Percentiles rank a stretch among this genome's conserved stretches.
phyloP scores from a whole-genome alignment of 345 rosid genomes.

The Moricandia arvensis region DNA sequence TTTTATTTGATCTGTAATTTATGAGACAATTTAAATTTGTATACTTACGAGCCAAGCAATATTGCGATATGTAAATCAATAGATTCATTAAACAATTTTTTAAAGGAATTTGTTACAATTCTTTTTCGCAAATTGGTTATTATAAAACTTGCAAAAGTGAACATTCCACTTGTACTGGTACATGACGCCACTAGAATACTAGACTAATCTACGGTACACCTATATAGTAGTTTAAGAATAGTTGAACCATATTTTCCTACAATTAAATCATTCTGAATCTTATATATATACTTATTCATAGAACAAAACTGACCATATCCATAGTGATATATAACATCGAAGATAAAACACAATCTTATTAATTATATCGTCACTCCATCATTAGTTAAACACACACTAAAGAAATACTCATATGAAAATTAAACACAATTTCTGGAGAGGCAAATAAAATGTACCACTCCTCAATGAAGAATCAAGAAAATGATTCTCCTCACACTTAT shows the following conservation, averaged over 20 bases:
- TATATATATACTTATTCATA: not conserved
- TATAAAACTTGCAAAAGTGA: too few species aligned
- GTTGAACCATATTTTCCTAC: not conserved
- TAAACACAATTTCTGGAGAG: conserved; percentile 13
- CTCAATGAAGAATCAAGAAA: conserved; percentile 17
- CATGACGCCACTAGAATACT: conserved; percentile 7
- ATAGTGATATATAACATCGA: not conserved
- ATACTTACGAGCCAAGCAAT: not conserved
- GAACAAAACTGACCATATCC: not conserved
- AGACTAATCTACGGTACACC: not conserved
- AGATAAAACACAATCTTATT: not conserved
- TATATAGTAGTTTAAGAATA: not conserved
- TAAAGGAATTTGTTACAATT: too few species aligned
- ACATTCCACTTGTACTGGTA: conserved; percentile 1
- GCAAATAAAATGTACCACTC: conserved; percentile 35
- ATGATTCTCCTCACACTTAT: conserved; percentile 19
- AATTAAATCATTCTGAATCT: not conserved
- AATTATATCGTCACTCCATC: conserved; percentile 9
- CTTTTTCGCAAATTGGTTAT: too few species aligned
- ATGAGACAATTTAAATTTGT: not conserved
- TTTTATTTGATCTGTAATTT: not conserved
- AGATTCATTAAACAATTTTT: too few species aligned
- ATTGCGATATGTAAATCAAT: not conserved
- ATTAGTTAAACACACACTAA: conserved; percentile 16
- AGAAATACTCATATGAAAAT: conserved; percentile 15